Evolutionary conservation across 805 yeast species (phyloP).

Genomic region (Ogataea henricii): DNA sequence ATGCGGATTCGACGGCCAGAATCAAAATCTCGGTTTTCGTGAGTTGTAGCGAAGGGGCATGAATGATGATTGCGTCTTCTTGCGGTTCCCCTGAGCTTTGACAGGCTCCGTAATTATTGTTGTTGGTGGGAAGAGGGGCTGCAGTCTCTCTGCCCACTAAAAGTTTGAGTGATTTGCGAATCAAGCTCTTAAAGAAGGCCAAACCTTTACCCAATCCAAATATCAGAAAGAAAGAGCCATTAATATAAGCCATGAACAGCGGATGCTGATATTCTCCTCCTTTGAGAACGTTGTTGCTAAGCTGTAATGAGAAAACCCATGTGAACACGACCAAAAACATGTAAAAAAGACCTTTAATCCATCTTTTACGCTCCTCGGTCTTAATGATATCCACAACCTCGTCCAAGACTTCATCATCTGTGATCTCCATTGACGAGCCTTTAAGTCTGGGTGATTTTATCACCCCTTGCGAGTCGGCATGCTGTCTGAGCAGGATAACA

Average conservation of each 20-base stretch:
- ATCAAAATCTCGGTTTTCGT: conserved; percentile 34
- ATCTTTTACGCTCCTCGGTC: conserved; percentile 42
- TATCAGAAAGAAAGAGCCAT: conserved; percentile 50
- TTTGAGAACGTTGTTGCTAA: conserved; percentile 51
- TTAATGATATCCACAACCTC: conserved; percentile 37
- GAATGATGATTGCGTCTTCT: conserved; percentile 14
- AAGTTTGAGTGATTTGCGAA: not conserved
- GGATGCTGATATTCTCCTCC: conserved; percentile 52
- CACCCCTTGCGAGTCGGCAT: conserved; percentile 15
- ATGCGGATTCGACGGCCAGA: conserved; percentile 42
- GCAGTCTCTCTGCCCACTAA: not conserved
- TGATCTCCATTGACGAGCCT: conserved; percentile 10
- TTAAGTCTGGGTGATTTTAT: conserved; percentile 22
- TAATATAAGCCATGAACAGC: conserved; percentile 45
- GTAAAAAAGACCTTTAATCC: conserved; percentile 45
- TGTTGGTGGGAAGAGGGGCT: not conserved
- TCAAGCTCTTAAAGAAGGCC: not conserved
- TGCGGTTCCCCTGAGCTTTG: conserved; percentile 3
- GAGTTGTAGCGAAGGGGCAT: conserved; percentile 27
- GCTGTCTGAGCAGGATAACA: conserved; percentile 23
- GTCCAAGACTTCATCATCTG: conserved; percentile 28
- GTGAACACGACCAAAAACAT: conserved; percentile 44
- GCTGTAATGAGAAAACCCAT: conserved; percentile 52
- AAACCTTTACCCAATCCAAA: conserved; percentile 44
- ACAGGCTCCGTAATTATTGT: conserved; percentile 11